Base-by-base conservation (phyloP, 768 basidiomycete genomes). In the Phylloporus rhodoxanthus region DNA sequence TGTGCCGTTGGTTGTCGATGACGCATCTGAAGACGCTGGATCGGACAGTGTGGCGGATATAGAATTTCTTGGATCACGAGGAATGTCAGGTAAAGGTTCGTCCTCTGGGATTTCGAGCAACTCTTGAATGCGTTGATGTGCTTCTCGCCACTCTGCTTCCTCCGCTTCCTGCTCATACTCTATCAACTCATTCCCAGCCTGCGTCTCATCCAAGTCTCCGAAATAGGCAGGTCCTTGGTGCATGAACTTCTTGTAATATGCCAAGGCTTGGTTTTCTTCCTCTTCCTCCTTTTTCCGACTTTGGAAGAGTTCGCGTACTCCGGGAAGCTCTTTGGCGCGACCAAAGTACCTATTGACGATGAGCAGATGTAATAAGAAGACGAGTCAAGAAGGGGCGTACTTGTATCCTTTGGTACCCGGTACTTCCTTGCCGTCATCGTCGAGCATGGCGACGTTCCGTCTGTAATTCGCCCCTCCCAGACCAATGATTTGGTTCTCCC, bases 371-470 rank as follows among this genome's bases (percentile, higher is more conserved):
- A 19, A 38, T 2, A 20, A 20, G 33, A 21, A 10, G 13, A 19
- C 45, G 15, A 36, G 3, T n/a, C 9, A 19, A 21, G 2, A 17
- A 1, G 28, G 25, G 15, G 69, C 83, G 46, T 55, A 92, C 93
- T 97, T 98, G 79, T 98, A 98, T 52, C 95, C 95, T 60, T 95
- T 87, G 8, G 93, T 96, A 2, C 93, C 93, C 0, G 93, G 94
- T 0, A 97, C 93, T 67, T 97, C 93, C 67, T 87, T 88, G 10
- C 95, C 94, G 59, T 95, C 93, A 51, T 91, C 91, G 63, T 95
- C 91, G 57, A 91, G 61, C 89, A 94, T 94, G 43, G 91, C 85
- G 11, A 93, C 88, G 63, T 92, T 96, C 45, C 95, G 75, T 60
- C 91, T 77, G 66, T 97, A 98, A 64, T 97, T 99, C 19, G 94